phyloP scores from a whole-genome alignment of 1,139 yeast species.

The Candida glucosophila region DNA sequence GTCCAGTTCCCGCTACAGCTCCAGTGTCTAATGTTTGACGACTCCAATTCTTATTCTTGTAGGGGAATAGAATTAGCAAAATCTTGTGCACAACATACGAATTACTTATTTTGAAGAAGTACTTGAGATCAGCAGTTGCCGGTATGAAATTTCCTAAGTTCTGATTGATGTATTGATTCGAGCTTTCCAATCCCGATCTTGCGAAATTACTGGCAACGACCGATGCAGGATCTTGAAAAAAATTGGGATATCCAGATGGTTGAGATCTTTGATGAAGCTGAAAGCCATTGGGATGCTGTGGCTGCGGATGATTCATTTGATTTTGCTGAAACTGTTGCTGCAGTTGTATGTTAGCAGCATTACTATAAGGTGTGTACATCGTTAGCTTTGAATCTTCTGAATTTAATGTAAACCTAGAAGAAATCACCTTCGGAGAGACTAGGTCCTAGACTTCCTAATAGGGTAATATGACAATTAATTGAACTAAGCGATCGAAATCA shows the following conservation, averaged over 20 bases:
- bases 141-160: constrained; percentile 53
- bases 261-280: constrained; percentile 5
- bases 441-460: constrained; percentile 8
- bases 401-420: not conserved
- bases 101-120: constrained; percentile 89
- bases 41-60: constrained; percentile 74
- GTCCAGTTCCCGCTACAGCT: constrained; percentile 11
- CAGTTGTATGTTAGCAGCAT: constrained; percentile 12
- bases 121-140: constrained; percentile 50
- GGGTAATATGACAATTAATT: no score
- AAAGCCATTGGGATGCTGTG: constrained; percentile 5
- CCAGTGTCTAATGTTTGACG: constrained; percentile 32
- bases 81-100: constrained; percentile 74
- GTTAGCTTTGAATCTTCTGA: not conserved
- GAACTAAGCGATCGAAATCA: no score
- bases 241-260: constrained; percentile 16
- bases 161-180: constrained; percentile 67
- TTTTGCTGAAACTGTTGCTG: constrained; percentile 19
- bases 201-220: constrained; percentile 88
- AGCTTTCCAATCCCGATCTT: constrained; percentile 64
- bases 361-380: constrained; percentile 43
- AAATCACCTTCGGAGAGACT: no score
- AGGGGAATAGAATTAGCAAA: constrained; percentile 73
- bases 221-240: constrained; percentile 73
- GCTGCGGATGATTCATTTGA: constrained; percentile 8